These are phyloP conservation scores for Curvularia hawaiiensis DNA, from an alignment of 2,329 filamentous ascomycete genomes.

Conservation along the genomic window DNA sequence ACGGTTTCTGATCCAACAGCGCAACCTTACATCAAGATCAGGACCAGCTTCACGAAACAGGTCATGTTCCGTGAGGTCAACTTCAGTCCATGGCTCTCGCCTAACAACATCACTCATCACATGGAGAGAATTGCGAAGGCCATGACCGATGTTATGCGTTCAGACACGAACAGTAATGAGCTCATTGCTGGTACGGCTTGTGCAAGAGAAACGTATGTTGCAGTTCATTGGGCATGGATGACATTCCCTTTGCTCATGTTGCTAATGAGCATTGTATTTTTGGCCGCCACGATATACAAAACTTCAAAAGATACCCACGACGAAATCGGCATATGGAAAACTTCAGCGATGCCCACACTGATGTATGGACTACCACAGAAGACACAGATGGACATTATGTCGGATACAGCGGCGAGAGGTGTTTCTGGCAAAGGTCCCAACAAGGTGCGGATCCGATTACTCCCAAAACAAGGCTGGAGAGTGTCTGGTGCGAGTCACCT, in stretches of 20 bases:
- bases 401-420: too few relatives aligned
- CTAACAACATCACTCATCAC: slow-evolving; percentile 30
- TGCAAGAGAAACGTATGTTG: slow-evolving; percentile 8
- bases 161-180: slow-evolving; percentile 13
- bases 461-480: slow-evolving; percentile 26
- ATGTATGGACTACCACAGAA: slow-evolving; percentile 29
- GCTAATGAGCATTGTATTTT: slow-evolving; percentile 25
- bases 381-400: background rate
- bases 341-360: slow-evolving; percentile 30
- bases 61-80: background rate
- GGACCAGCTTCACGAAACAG: background rate
- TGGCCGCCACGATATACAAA: slow-evolving; percentile 33
- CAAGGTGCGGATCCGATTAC: slow-evolving; percentile 16
- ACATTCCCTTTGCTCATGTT: slow-evolving; percentile 33
- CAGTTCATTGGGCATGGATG: slow-evolving; percentile 40
- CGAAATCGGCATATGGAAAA: slow-evolving; percentile 34
- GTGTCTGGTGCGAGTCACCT: slow-evolving; percentile 21
- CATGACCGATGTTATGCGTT: slow-evolving; percentile 23
- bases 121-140: slow-evolving; percentile 26
- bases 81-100: slow-evolving; percentile 25
- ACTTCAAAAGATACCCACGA: slow-evolving; percentile 18
- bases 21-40: slow-evolving; percentile 1
- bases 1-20: background rate
- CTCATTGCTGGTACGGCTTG: slow-evolving; percentile 11
- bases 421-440: too few relatives aligned